Conservation (phyloP, 768 basidiomycete genomes). For the Nidularia pulvinata region DNA sequence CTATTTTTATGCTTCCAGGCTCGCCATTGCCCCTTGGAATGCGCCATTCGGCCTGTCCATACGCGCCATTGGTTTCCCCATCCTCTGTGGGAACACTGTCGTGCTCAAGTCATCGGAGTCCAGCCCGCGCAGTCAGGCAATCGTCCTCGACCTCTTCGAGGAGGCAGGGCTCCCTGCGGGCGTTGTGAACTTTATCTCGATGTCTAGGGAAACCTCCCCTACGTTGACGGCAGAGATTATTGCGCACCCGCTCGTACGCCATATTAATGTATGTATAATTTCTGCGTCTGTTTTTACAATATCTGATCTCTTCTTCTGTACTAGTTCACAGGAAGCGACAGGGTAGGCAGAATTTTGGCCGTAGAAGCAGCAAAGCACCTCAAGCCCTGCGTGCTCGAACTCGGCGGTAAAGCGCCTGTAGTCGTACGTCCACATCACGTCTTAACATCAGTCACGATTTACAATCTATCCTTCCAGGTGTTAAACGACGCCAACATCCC, state of each 20-base stretch:
- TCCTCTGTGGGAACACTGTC: conserved; percentile 58
- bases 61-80: conserved; percentile 40
- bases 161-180: conserved; percentile 64
- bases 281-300: no score
- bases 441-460: background rate
- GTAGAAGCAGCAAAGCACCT: conserved; percentile 54
- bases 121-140: conserved; percentile 43
- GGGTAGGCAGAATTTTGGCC: conserved; percentile 52
- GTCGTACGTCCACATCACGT: conserved; percentile 28
- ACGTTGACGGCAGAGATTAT: conserved; percentile 49
- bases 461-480: conserved; percentile 24
- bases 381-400: conserved; percentile 54
- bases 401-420: conserved; percentile 54
- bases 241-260: conserved; percentile 48
- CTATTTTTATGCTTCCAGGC: conserved; percentile 20
- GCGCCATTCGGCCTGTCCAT: conserved; percentile 43
- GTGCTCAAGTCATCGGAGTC: conserved; percentile 52
- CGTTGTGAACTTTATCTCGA: conserved; percentile 55
- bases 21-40: conserved; percentile 60
- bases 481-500: conserved; percentile 50
- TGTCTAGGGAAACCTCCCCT: conserved; percentile 41
- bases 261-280: conserved; percentile 40
- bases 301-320: no score
- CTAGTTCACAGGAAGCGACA: conserved; percentile 50
- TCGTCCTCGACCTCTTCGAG: conserved; percentile 44